A percentile compares a stretch with the other conserved stretches of the same genome.
Evolutionary conservation across 495 filamentous ascomycete genomes (phyloP).

Genomic region (Neurospora sp.): DNA sequence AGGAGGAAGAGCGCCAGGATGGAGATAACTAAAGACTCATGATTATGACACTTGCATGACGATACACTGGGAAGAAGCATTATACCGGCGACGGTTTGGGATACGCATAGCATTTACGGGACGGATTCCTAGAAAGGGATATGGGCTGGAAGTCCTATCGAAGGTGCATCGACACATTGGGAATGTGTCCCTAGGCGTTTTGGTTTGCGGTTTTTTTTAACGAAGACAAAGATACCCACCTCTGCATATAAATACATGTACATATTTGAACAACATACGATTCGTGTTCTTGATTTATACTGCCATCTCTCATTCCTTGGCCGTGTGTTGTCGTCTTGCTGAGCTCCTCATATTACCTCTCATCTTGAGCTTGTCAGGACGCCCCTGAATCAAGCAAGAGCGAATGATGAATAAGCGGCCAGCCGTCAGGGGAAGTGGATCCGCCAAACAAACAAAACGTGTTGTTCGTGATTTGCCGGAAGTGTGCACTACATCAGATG

Average conservation of each 20-base stretch:
- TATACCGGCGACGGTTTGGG: not conserved
- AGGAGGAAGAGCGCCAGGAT: conserved; percentile 20
- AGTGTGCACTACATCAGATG: not conserved
- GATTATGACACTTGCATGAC: not conserved
- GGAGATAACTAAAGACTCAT: not conserved
- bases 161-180: not conserved
- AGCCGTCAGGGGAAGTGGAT: not conserved
- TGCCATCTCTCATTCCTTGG: not conserved
- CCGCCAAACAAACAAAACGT: not conserved
- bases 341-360: not conserved
- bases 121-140: not conserved
- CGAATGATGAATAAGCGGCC: not conserved
- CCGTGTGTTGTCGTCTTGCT: not conserved
- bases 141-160: not conserved
- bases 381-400: not conserved
- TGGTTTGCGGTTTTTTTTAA: not conserved
- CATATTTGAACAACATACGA: not conserved
- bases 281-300: not conserved
- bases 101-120: not conserved
- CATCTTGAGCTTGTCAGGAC: not conserved
- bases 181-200: not conserved
- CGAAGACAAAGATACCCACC: not conserved
- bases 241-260: not conserved
- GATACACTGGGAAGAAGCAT: not conserved
- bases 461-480: not conserved